Base-by-base conservation (phyloP, 2,329 filamentous ascomycete species). In the Fusarium verticillioides region DNA sequence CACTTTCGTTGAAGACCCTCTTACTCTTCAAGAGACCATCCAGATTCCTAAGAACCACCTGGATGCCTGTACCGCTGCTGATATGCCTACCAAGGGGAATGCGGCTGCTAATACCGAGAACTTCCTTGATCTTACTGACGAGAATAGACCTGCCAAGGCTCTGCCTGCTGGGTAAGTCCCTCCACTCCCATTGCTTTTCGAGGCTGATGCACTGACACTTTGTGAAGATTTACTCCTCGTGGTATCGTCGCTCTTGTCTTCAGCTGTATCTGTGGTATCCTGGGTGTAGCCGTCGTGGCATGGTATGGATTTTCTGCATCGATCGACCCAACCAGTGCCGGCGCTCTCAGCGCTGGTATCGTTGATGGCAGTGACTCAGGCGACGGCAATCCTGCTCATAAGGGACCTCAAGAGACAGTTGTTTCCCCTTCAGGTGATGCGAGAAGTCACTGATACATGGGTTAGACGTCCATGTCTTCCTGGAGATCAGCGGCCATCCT, bases 181-280 rank as follows among this genome's bases (percentile, higher is more conserved):
- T 23, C 15, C 36, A 13, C 12, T 23, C 16, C 40, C 9, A 10
- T n/a, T 40, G 10, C 10, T 46, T 40, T 32, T 30, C 6, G 18
- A 44, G 36, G 19, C 23, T 5, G 23, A 16, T 54, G 44, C 10
- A 28, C 44, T 72, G 40, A 58, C 52, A 26, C 34, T 34, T 26
- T 15, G 44, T 23, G 21, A 8, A 87, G 86, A 2, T 95, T 95
- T 79, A 94, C 91, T 1, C 81, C 91, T 0, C 86, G 87, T 37
- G 94, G 94, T 12, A 92, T 93, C 53, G 90, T 94, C 4, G 94
- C 94, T 13, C 82, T 96, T 74, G 91, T 92, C 11, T 95, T 96
- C 79, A 94, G 91, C 78, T 89, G 88, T 72, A 74, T 95, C 9
- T 87, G 87, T 8, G 94, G 93, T 8, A 85, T 95, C 53, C 76